A percentile compares a stretch with the other conserved stretches of the same genome.
Conservation (phyloP, 768 basidiomycete genomes). For the Rhizopogon rudus region DNA sequence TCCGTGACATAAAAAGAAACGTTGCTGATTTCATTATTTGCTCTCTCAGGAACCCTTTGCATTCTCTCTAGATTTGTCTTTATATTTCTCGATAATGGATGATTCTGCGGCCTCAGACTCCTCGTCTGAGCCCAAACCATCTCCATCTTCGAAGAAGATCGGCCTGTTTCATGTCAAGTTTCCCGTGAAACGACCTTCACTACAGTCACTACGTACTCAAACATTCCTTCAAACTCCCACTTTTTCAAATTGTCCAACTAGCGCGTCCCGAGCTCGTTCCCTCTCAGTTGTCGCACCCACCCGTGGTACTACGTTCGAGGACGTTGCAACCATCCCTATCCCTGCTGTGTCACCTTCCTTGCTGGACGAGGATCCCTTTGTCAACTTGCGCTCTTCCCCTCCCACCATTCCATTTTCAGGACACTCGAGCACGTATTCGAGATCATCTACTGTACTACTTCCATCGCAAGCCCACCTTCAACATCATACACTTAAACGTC, state of each 20-base stretch:
- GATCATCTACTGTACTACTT: conserved; percentile 10
- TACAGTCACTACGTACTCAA: conserved; percentile 38
- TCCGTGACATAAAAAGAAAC: conserved; percentile 1
- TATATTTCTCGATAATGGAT: conserved; percentile 1
- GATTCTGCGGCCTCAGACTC: neutral
- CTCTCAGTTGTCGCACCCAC: conserved; percentile 5
- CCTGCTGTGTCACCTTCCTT: conserved; percentile 22
- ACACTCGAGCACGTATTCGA: neutral
- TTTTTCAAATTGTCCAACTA: conserved; percentile 19
- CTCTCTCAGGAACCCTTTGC: conserved; percentile 3
- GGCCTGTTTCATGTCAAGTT: conserved; percentile 24
- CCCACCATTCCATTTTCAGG: neutral
- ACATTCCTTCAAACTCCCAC: conserved; percentile 43
- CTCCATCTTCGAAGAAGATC: conserved; percentile 4
- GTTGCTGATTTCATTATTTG: neutral
- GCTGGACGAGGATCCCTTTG: conserved; percentile 73
- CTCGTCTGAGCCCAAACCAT: neutral
- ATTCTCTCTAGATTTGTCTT: conserved; percentile 3
- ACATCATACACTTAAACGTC: conserved; percentile 15
- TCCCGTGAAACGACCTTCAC: conserved; percentile 48
- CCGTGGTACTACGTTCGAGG: neutral
- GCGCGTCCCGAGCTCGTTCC: conserved; percentile 13
- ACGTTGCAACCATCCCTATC: conserved; percentile 1
- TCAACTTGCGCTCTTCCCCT: conserved; percentile 40
- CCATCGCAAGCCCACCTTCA: conserved; percentile 8